Conservation (phyloP, 2,329 filamentous ascomycete genomes). For the Hymenoscyphus infarciens region DNA sequence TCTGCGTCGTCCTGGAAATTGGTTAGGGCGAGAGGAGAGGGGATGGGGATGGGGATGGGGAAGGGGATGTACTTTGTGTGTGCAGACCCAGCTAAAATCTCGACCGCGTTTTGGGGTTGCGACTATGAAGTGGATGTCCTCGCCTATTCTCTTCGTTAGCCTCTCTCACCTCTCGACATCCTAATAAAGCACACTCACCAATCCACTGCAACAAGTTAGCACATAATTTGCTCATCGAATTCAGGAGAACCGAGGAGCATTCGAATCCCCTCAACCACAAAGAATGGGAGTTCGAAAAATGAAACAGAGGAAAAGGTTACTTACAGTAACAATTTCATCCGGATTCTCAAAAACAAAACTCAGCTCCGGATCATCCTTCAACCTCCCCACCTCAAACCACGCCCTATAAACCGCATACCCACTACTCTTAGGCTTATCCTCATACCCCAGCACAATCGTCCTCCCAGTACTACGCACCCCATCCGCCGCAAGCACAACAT, state of each 20-base stretch:
- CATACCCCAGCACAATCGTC: conserved; percentile 35
- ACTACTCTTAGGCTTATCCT: conserved; percentile 42
- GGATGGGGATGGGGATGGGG: neutral
- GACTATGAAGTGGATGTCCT: conserved; percentile 50
- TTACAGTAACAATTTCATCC: conserved; percentile 45
- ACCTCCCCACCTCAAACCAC: conserved; percentile 35
- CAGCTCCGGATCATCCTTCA: conserved; percentile 35
- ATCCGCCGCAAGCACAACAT: conserved; percentile 41
- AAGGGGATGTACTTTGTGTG: conserved; percentile 40
- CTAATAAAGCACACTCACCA: no score
- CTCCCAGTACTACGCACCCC: conserved; percentile 36
- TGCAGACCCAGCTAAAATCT: conserved; percentile 54
- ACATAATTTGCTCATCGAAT: no score
- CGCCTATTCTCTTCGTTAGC: conserved; percentile 19
- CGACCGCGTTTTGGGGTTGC: conserved; percentile 50
- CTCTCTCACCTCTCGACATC: no score
- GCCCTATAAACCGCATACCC: conserved; percentile 43
- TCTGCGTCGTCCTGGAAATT: conserved; percentile 36
- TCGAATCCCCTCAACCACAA: no score
- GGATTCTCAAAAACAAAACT: conserved; percentile 38
- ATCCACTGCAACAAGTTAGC: conserved; percentile 39
- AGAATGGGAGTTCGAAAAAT: no score
- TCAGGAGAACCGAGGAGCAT: no score
- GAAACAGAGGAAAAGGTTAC: no score
- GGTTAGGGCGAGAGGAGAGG: conserved; percentile 2